Percentiles rank a stretch among this genome's conserved stretches.
These are phyloP conservation scores for Datura wrightii DNA, from an alignment of 257 asterid genomes.

Conservation along the genomic window DNA sequence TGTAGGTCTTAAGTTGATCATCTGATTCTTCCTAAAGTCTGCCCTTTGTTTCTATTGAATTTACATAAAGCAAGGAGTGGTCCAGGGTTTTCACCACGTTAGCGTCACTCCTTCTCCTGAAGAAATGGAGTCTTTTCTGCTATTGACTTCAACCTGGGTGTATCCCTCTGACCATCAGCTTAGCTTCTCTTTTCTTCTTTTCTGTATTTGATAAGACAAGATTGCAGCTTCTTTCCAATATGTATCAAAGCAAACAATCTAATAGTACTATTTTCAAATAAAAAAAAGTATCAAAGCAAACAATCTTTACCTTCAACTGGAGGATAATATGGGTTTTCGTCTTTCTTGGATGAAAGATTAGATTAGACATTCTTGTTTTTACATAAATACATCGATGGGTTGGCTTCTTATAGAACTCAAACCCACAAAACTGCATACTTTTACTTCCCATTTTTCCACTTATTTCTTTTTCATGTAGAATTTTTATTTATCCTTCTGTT, in stretches of 20 bases:
- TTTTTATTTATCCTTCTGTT: neutral
- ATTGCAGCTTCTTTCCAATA: conserved; percentile 15
- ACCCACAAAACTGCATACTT: neutral
- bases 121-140: conserved; percentile 2
- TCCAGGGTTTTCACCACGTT: conserved; percentile 14
- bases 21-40: conserved; percentile 2
- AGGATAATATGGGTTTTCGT: neutral
- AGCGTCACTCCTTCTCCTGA: neutral
- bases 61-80: neutral
- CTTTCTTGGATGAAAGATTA: conserved; percentile 6
- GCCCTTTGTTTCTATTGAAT: conserved; percentile 24
- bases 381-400: neutral
- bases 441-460: neutral
- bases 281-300: too few relatives aligned
- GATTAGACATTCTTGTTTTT: conserved; percentile 19
- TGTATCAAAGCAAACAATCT: neutral
- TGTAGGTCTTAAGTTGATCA: conserved; percentile 22
- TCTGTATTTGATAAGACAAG: conserved; percentile 7
- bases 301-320: neutral
- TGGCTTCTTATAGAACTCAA: conserved; percentile 28
- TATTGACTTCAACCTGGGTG: conserved; percentile 11
- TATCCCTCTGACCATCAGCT: neutral
- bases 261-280: too few relatives aligned
- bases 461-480: neutral
- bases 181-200: conserved; percentile 19